Percentiles rank a stretch among this genome's conserved stretches.
Evolutionary conservation across 768 basidiomycete species (phyloP).

Genomic region (Rhizopogon roseolus): DNA sequence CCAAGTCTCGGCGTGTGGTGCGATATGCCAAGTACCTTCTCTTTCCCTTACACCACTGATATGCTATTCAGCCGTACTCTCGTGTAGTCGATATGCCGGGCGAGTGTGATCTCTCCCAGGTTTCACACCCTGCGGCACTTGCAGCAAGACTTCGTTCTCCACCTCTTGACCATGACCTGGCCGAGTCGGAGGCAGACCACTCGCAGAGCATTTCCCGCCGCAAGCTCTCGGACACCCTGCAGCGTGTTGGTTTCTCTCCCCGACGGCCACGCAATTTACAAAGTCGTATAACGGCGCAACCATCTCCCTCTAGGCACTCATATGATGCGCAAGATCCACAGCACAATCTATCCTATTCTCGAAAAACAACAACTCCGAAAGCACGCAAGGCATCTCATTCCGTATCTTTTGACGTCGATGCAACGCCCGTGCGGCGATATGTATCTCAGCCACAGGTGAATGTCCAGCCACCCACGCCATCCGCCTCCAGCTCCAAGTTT

Average conservation of each 20-base stretch:
- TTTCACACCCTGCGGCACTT: slow-evolving; percentile 42
- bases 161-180: slow-evolving; percentile 41
- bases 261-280: slow-evolving; percentile 60
- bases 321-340: neutral
- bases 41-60: neutral
- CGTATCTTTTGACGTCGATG: slow-evolving; percentile 23
- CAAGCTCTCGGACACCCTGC: slow-evolving; percentile 66
- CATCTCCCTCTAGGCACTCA: slow-evolving; percentile 13
- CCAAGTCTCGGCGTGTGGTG: slow-evolving; percentile 45
- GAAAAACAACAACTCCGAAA: slow-evolving; percentile 30
- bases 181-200: slow-evolving; percentile 43
- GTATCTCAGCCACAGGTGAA: slow-evolving; percentile 34
- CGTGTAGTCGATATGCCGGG: slow-evolving; percentile 57
- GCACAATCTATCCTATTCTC: slow-evolving; percentile 2
- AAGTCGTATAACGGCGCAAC: slow-evolving; percentile 17
- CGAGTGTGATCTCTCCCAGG: slow-evolving; percentile 56
- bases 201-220: slow-evolving; percentile 45
- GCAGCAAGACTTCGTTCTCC: slow-evolving; percentile 42
- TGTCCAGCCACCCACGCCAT: slow-evolving; percentile 59
- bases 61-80: slow-evolving; percentile 27
- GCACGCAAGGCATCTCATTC: slow-evolving; percentile 19
- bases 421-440: slow-evolving; percentile 22
- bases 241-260: slow-evolving; percentile 67
- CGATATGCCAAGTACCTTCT: slow-evolving; percentile 13
- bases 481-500: slow-evolving; percentile 50